Evolutionary conservation across 805 yeast species (phyloP).

Genomic region (Ogataea pilisensis): DNA sequence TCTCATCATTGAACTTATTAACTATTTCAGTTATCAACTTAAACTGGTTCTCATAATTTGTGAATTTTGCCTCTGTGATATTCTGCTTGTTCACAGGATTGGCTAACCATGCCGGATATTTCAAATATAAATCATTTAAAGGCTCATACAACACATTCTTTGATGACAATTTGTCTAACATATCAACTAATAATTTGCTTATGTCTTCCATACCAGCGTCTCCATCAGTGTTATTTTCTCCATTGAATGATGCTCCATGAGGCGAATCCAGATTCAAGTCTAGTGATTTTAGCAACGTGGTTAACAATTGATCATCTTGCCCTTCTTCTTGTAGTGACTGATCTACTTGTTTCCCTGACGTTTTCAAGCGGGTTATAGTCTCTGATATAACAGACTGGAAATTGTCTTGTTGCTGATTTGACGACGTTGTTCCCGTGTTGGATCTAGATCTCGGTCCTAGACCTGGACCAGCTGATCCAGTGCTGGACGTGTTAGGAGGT

Average conservation of each 20-base stretch:
- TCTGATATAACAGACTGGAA: conserved; percentile 75
- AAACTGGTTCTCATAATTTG: conserved; percentile 58
- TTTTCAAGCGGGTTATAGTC: conserved; percentile 76
- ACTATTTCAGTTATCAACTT: conserved; percentile 58
- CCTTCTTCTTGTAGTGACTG: conserved; percentile 40
- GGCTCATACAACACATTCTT: conserved; percentile 88
- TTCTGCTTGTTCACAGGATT: conserved; percentile 41
- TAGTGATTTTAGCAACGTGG: conserved; percentile 65
- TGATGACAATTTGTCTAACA: conserved; percentile 78
- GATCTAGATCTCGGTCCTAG: conserved; percentile 3
- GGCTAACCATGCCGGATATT: conserved; percentile 68
- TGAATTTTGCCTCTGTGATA: conserved; percentile 23
- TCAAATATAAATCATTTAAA: conserved; percentile 69
- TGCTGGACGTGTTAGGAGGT: conserved; percentile 6
- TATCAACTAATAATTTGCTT: conserved; percentile 58
- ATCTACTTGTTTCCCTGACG: conserved; percentile 69
- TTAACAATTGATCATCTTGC: conserved; percentile 44
- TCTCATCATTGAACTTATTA: conserved; percentile 58
- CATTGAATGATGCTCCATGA: conserved; percentile 4
- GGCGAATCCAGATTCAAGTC: conserved; percentile 38
- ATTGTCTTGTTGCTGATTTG: conserved; percentile 19
- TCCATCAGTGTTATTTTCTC: conserved; percentile 24
- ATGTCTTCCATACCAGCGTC: conserved; percentile 35
- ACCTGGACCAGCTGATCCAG: conserved; percentile 9
- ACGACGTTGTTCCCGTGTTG: conserved; percentile 17